Base-by-base conservation (phyloP, 768 basidiomycete genomes). In the Suillus hirtellus region DNA sequence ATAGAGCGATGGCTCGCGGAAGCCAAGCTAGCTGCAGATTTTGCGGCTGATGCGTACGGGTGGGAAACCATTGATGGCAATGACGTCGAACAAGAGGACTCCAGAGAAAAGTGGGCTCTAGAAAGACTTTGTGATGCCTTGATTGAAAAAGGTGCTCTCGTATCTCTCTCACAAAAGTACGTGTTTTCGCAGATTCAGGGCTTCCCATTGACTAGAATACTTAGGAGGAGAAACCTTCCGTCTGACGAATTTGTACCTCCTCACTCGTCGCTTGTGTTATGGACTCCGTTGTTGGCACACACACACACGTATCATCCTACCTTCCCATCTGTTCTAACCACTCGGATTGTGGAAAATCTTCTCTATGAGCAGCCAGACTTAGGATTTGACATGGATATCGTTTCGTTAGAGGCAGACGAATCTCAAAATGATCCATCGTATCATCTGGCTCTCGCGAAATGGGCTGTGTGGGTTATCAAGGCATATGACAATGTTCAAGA, bases 151-250 rank as follows among this genome's bases (percentile, higher is more conserved):
- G 94, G 94, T 11, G 85, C 80, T 11, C 77, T 98, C 9, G 89
- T 98, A 4, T 95, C 96, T 9, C 67, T 90, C 2, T 89, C 93
- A 1, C 92, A 88, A 77, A 95, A 88, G 96, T 96, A 66, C 66
- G 84, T 68, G 54, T 47, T 21, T 38, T 15, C 43, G 14, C 55
- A 59, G 35, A 7, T 56, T 35, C 17, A 0, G 62, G 4, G 9
- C 9, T 62, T n/a, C 38, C 63, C 61, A n/a, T 72, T 61, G 17
- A 50, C 60, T 31, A 21, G 46, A 50, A 31, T 21, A 2, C 68
- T 21, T 58, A 91, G 90, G 73, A 92, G 89, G 75, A 81, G 88
- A 50, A 63, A 70, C n/a, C 70, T 78, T 37, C 71, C 80, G 4
- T 49, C 71, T 4, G 78, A 82, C 42, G 67, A 76, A 3, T 82